phyloP scores from a whole-genome alignment of 768 basidiomycete species.

The Cytidiella melzeri region DNA sequence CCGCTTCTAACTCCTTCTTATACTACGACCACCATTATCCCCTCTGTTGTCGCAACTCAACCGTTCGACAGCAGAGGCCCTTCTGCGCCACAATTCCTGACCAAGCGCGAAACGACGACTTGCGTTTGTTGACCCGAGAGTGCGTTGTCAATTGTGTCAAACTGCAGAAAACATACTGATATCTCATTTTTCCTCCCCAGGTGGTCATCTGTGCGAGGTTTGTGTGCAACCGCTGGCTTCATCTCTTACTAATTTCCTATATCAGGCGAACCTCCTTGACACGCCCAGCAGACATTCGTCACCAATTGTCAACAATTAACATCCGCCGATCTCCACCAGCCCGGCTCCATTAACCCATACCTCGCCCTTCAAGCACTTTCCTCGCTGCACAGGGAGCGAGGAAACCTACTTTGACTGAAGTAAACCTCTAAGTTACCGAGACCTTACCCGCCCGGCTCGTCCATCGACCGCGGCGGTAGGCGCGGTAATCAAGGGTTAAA shows the following conservation, averaged over 20 bases:
- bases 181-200: slow-evolving; percentile 32
- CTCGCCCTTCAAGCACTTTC: slow-evolving; percentile 45
- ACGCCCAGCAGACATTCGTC: slow-evolving; percentile 23
- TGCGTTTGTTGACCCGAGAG: slow-evolving; percentile 79
- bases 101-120: slow-evolving; percentile 73
- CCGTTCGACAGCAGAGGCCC: slow-evolving; percentile 35
- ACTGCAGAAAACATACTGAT: background rate
- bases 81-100: slow-evolving; percentile 58
- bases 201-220: slow-evolving; percentile 78
- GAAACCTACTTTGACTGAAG: slow-evolving; percentile 53
- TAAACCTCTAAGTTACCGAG: slow-evolving; percentile 43
- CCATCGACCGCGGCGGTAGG: slow-evolving; percentile 70
- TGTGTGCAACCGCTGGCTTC: too few relatives aligned
- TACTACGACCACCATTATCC: background rate
- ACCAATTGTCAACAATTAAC: slow-evolving; percentile 1
- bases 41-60: slow-evolving; percentile 23
- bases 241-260: too few relatives aligned
- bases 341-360: slow-evolving; percentile 9
- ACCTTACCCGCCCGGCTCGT: slow-evolving; percentile 55
- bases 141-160: slow-evolving; percentile 28
- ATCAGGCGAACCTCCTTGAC: slow-evolving; percentile 78
- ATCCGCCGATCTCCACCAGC: slow-evolving; percentile 11
- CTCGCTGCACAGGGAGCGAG: slow-evolving; percentile 71
- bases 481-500: slow-evolving; percentile 54
- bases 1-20: background rate